These are phyloP conservation scores for Solanum verrucosum DNA, from an alignment of 257 asterid genomes.

Conservation along the genomic window DNA sequence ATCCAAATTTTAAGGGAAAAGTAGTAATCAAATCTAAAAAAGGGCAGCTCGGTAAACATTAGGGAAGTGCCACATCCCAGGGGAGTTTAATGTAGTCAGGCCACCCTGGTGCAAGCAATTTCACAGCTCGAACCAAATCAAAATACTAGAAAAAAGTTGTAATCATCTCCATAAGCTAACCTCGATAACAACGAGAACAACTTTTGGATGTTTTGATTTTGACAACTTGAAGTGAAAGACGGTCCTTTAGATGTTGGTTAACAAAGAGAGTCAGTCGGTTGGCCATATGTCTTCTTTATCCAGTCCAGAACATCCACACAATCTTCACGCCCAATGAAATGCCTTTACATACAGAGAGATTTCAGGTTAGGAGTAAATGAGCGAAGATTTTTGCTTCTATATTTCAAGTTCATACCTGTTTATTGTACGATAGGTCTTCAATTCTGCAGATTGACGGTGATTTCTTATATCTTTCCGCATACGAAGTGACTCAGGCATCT, in stretches of 20 bases:
- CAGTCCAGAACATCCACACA: slow-evolving; percentile 53
- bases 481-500: slow-evolving; percentile 59
- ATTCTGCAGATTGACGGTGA: slow-evolving; percentile 29
- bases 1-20: neutral
- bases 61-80: neutral
- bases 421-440: slow-evolving; percentile 66
- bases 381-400: neutral
- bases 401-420: slow-evolving; percentile 43
- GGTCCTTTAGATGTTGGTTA: neutral
- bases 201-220: neutral
- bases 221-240: neutral
- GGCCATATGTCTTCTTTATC: slow-evolving; percentile 47
- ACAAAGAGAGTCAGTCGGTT: slow-evolving; percentile 11
- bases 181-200: neutral
- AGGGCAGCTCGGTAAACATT: neutral
- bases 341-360: slow-evolving; percentile 34
- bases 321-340: slow-evolving; percentile 51
- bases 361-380: neutral
- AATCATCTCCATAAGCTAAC: neutral
- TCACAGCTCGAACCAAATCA: neutral
- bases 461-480: slow-evolving; percentile 60
- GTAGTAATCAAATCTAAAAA: neutral
- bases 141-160: neutral
- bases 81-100: neutral
- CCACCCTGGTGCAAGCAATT: neutral